Base-by-base conservation (phyloP, 257 asterid genomes). In the Hygrophila difformis region DNA sequence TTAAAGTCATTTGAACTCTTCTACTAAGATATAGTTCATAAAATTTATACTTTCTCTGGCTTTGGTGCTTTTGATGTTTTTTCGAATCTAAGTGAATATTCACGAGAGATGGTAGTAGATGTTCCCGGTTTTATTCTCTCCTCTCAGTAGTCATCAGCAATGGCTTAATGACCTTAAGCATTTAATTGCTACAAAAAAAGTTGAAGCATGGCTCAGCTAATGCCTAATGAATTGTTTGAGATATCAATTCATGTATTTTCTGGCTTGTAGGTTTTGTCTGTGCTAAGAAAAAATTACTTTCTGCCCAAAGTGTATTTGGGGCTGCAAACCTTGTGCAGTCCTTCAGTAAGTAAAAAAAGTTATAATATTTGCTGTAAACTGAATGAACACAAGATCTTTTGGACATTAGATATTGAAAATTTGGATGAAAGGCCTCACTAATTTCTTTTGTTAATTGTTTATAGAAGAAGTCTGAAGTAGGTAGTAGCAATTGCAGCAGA, bases 371-470 rank as follows among this genome's bases (percentile, higher is more conserved):
- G 18, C 1, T 20, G 11, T 12, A 1, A 37, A 9, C 12, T 43
- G 16, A 20, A 43, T 15, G 8, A 3, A 14, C 18, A 37, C 7
- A 14, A 9, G 5, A 12, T n/a, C 41, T 18, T 39, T 18, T 34
- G 29, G 48, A 14, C 31, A 6, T 33, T 34, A 34, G 44, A 50
- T 36, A 28, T 22, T 45, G 31, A 46, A 20, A 46, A 37, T 36
- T 16, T 38, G 17, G 39, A 47, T 37, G 4, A 24, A 3, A 47
- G 55, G 6, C 52, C 14, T 18, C 54, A 26, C 12, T 37, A 40
- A 14, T 41, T 14, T 13, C 16, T 39, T 29, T 42, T 54, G 40
- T 34, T 28, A n/a, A n/a, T n/a, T n/a, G n/a, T n/a, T n/a, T n/a
- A n/a, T n/a, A n/a, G n/a, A n/a, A n/a, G n/a, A n/a, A n/a, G n/a